Percentiles rank a stretch among this genome's conserved stretches.
Conservation (phyloP, 106 monocot genomes). For the Alisma plantagoaquatica region DNA sequence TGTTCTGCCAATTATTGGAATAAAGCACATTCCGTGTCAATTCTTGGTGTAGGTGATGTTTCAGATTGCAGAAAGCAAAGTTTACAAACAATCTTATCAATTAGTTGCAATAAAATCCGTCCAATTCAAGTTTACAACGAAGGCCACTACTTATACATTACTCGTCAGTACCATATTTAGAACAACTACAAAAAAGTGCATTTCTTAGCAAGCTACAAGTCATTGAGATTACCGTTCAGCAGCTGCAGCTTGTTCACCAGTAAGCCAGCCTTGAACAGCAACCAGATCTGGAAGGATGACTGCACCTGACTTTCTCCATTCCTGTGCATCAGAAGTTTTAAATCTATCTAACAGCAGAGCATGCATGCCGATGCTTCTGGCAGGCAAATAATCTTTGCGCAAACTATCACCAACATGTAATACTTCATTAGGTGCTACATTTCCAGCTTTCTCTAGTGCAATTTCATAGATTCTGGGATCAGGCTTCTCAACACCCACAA, state of each 20-base stretch:
- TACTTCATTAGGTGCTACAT: conserved; percentile 50
- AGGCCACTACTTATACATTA: no score
- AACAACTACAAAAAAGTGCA: no score
- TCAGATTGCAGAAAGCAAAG: no score
- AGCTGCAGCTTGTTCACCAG: conserved; percentile 28
- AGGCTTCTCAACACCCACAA: conserved; percentile 81
- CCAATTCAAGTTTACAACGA: no score
- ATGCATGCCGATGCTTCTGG: conserved; percentile 75
- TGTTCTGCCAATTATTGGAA: no score
- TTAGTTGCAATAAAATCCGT: no score
- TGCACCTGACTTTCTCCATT: conserved; percentile 68
- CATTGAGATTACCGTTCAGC: conserved; percentile 6
- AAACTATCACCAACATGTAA: conserved; percentile 89
- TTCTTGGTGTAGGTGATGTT: no score
- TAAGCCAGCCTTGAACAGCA: conserved; percentile 56
- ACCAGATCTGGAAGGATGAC: conserved; percentile 67
- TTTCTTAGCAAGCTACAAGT: no score
- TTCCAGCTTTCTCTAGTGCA: conserved; percentile 80
- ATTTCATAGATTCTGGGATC: conserved; percentile 72
- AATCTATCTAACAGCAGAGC: conserved; percentile 82
- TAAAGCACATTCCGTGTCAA: no score
- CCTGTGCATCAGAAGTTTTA: conserved; percentile 68
- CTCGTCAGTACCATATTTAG: no score
- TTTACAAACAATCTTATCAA: no score
- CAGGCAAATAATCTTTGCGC: conserved; percentile 85